phyloP scores from a whole-genome alignment of 2,329 filamentous ascomycete genomes.

The Aspergillus sp. region DNA sequence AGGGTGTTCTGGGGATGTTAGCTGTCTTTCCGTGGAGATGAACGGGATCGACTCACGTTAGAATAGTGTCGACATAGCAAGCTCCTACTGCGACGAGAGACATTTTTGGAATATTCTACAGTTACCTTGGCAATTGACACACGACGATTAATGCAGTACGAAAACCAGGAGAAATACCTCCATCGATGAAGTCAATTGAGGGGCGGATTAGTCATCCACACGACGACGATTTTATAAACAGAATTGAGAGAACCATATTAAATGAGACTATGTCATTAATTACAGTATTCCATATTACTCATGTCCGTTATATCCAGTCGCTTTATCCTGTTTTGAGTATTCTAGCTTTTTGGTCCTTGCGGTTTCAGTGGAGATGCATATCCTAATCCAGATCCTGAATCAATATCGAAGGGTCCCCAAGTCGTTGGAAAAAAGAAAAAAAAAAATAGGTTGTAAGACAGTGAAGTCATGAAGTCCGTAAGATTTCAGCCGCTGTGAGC shows the following conservation, averaged over 20 bases:
- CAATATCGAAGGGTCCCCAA: too few relatives aligned
- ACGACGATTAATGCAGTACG: too few relatives aligned
- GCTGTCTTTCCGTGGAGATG: background rate
- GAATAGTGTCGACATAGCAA: constrained; percentile 65
- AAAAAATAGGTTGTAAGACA: too few relatives aligned
- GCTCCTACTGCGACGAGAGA: constrained; percentile 60
- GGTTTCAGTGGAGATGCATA: background rate
- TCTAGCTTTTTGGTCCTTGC: background rate
- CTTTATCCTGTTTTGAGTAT: background rate
- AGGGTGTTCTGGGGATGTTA: constrained; percentile 28
- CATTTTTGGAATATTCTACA: constrained; percentile 22
- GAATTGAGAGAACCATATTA: constrained; percentile 1
- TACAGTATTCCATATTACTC: too few relatives aligned
- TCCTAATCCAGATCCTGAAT: too few relatives aligned
- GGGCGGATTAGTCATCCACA: constrained; percentile 18
- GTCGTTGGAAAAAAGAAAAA: too few relatives aligned
- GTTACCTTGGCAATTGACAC: background rate
- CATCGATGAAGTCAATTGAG: background rate
- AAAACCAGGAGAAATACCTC: too few relatives aligned
- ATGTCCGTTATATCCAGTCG: too few relatives aligned
- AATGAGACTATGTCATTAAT: too few relatives aligned
- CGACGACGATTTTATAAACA: background rate
- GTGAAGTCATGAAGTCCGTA: too few relatives aligned
- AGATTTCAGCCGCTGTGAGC: background rate
- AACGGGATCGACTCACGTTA: constrained; percentile 44